Base-by-base conservation (phyloP, 2,329 filamentous ascomycete species). In the Epichloe scottii region DNA sequence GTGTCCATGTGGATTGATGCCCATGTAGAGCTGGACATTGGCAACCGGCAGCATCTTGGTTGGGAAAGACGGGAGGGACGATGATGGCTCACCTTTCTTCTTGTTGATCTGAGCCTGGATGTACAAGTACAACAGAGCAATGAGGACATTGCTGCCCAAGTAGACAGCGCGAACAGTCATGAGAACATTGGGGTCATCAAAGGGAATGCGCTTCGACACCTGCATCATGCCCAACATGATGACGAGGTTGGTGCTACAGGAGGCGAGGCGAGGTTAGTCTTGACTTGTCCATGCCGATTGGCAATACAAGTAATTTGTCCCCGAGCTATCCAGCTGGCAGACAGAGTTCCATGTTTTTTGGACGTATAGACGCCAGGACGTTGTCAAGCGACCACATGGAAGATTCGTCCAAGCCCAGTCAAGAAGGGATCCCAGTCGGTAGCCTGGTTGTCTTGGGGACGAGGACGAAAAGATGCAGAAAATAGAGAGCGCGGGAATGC, bases 181-280 rank as follows among this genome's bases (percentile, higher is more conserved):
- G 59, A 81, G 75, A 19, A 78, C 73, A 45, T 71, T 68, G 43
- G 78, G 89, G 65, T 97, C 85, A 33, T 97, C 91, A 64, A 97
- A 95, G 46, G 90, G 89, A 55, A 98, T 83, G 71, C 85, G 88
- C 81, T 97, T 97, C 62, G 89, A 87, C 55, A 95, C 86, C 78
- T 96, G 91, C 89, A 97, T 96, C 85, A 96, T 94, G 67, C 87
- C 87, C 61, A 95, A 81, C 74, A 95, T 90, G 83, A 95, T 89
- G 75, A 88, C 77, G 69, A 95, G 78, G 79, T 95, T 95, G 69
- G 87, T 88, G 63, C 89, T 95, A 70, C 56, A 50, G 5, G 23
- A 49, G 35, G 50, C 11, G 19, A 30, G 46, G 34, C 41, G 17
- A 41, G 39, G 49, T 66, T 57, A 66, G 62, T 51, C 55, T 54